phyloP scores from a whole-genome alignment of 257 asterid genomes.

The Sherardia arvensis region DNA sequence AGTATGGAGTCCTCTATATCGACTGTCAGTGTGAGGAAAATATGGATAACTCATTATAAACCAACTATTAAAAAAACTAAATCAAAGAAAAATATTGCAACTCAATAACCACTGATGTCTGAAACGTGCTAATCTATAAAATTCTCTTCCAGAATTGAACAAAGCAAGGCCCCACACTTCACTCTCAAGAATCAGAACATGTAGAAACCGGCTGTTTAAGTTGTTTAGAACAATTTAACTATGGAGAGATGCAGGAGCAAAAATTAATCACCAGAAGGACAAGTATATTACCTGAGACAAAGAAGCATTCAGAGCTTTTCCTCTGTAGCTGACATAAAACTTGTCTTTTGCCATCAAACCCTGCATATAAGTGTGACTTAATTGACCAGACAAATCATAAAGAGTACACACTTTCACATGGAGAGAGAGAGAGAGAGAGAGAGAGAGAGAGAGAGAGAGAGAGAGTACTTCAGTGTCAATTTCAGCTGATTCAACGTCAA shows the following conservation, averaged over 20 bases:
- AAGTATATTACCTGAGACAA: conserved; percentile 80
- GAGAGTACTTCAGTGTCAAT: conserved; percentile 76
- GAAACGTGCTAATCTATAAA: background rate
- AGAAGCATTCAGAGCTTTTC: conserved; percentile 78
- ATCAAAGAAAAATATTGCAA: too few species aligned
- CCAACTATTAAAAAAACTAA: too few species aligned
- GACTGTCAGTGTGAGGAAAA: too few species aligned
- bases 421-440: conserved; percentile 7
- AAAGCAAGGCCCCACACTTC: background rate
- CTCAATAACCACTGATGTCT: too few species aligned
- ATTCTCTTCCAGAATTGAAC: background rate
- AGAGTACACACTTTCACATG: background rate
- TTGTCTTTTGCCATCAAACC: conserved; percentile 93
- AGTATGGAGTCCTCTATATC: too few species aligned
- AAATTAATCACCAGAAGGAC: background rate
- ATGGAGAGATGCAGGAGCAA: background rate
- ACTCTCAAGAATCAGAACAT: background rate
- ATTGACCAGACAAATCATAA: conserved; percentile 3
- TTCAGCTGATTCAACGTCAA: conserved; percentile 90
- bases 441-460: background rate
- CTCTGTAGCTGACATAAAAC: conserved; percentile 90
- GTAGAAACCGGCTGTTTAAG: background rate
- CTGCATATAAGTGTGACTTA: conserved; percentile 25
- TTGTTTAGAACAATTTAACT: background rate
- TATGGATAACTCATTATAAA: too few species aligned